These are phyloP conservation scores for Trypanosoma brucei DNA, from an alignment of 208 protist genomes.

Conservation along the genomic window DNA sequence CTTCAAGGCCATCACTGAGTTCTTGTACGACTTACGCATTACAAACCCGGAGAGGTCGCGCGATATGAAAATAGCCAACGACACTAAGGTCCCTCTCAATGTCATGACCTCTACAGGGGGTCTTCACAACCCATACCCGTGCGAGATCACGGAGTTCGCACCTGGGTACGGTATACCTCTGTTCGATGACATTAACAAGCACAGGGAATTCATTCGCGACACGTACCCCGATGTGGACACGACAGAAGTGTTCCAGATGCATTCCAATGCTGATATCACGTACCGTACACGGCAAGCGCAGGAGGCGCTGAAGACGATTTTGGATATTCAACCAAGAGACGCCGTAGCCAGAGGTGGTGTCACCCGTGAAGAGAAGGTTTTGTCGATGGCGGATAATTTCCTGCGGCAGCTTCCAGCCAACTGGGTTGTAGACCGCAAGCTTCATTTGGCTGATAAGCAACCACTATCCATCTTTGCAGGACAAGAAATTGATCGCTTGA, in stretches of 20 bases:
- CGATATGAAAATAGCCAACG: constrained; percentile 40
- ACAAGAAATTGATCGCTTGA: constrained; percentile 96
- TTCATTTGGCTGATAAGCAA: constrained; percentile 77
- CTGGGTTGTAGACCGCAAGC: constrained; percentile 84
- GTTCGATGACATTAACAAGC: constrained; percentile 92
- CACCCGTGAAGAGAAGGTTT: constrained; percentile 92
- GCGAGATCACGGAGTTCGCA: constrained; percentile 81
- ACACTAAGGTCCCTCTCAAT: constrained; percentile 8
- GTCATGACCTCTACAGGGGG: not conserved
- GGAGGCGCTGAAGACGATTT: constrained; percentile 93
- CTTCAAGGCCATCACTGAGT: constrained; percentile 96
- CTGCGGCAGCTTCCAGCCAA: constrained; percentile 89
- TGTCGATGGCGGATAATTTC: constrained; percentile 87
- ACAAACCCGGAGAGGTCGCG: constrained; percentile 87
- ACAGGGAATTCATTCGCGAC: constrained; percentile 92
- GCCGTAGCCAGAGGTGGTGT: constrained; percentile 74
- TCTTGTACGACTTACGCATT: constrained; percentile 89
- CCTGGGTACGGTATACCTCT: constrained; percentile 83
- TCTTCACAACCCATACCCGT: not conserved
- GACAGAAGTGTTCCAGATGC: constrained; percentile 97
- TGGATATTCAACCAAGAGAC: constrained; percentile 95
- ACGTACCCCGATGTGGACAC: constrained; percentile 94
- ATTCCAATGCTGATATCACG: constrained; percentile 96
- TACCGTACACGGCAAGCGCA: constrained; percentile 91
- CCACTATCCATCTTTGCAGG: constrained; percentile 95